Conservation (phyloP, 2,329 filamentous ascomycete genomes). For the Fusarium chaquense region DNA sequence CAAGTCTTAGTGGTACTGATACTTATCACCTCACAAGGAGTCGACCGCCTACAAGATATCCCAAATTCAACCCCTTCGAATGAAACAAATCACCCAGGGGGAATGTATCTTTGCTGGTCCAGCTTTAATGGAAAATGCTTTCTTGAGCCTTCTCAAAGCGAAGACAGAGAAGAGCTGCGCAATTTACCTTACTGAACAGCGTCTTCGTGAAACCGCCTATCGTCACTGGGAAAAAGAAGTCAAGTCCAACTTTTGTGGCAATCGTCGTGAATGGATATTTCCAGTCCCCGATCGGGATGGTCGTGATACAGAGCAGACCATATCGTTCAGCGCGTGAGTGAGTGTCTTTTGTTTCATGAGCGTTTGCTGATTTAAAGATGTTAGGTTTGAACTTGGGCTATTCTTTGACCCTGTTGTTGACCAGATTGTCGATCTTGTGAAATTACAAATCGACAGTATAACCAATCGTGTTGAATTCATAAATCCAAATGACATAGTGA, state of each 20-base stretch:
- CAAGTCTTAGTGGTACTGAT: no score
- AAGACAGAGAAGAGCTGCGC: not conserved
- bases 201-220: not conserved
- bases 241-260: not conserved
- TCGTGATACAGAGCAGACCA: not conserved
- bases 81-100: not conserved
- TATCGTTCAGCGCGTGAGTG: not conserved
- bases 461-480: not conserved
- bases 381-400: not conserved
- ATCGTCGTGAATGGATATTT: not conserved
- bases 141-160: not conserved
- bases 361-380: not conserved
- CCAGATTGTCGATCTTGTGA: not conserved
- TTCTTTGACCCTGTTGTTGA: conserved; percentile 1
- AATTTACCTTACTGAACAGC: not conserved
- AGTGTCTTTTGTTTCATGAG: no score
- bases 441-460: not conserved
- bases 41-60: not conserved
- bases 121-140: not conserved
- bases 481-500: not conserved
- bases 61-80: no score
- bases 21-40: not conserved
- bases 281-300: not conserved
- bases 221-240: not conserved
- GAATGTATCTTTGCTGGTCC: not conserved